Conservation (phyloP, 1,284 basidiomycete genomes). For the Abortiporus biennis region DNA sequence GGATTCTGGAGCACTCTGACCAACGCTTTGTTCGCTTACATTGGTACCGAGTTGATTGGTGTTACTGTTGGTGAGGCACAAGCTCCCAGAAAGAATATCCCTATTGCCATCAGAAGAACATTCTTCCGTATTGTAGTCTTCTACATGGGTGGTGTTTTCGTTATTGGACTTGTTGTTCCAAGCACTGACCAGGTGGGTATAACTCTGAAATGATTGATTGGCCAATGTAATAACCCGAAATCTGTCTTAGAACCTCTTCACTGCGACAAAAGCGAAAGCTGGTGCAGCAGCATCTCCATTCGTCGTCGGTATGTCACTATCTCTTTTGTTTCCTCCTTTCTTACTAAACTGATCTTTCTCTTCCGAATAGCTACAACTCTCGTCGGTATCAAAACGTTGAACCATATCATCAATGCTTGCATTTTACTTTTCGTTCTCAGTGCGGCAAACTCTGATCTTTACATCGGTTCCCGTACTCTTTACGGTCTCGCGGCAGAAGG, state of each 20-base stretch:
- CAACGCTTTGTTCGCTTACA: slow-evolving; percentile 48
- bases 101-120: slow-evolving; percentile 46
- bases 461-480: slow-evolving; percentile 58
- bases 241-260: slow-evolving; percentile 36
- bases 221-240: neutral
- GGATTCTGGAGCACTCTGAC: slow-evolving; percentile 54
- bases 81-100: slow-evolving; percentile 56
- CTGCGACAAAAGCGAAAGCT: slow-evolving; percentile 51
- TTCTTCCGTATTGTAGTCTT: slow-evolving; percentile 63
- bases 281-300: slow-evolving; percentile 75
- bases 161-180: slow-evolving; percentile 58
- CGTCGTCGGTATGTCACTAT: slow-evolving; percentile 52
- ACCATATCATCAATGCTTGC: slow-evolving; percentile 68
- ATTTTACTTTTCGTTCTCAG: slow-evolving; percentile 73
- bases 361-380: slow-evolving; percentile 40
- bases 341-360: slow-evolving; percentile 26
- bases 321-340: slow-evolving; percentile 26
- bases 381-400: slow-evolving; percentile 53
- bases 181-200: slow-evolving; percentile 25
- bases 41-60: slow-evolving; percentile 51
- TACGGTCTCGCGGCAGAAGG: slow-evolving; percentile 65
- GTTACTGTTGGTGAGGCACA: slow-evolving; percentile 38
- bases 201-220: slow-evolving; percentile 4
- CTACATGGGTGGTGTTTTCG: slow-evolving; percentile 65
- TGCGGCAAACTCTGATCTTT: slow-evolving; percentile 64